Conservation (phyloP, 345 rosid species). For the Leavenworthia alabamica region DNA sequence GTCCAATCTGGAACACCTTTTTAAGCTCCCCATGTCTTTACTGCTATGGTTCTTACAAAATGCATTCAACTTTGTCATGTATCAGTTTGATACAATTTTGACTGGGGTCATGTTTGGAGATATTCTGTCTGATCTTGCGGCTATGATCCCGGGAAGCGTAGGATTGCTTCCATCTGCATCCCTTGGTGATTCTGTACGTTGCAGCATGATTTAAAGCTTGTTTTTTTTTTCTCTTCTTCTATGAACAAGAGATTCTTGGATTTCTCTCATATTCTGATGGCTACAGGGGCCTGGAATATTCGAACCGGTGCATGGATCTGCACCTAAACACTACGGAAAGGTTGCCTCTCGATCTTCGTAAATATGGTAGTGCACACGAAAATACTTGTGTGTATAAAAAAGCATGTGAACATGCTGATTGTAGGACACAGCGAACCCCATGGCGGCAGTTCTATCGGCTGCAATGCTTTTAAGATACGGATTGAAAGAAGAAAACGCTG, state of each 20-base stretch:
- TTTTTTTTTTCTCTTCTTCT: not conserved
- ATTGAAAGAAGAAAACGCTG: slow-evolving; percentile 19
- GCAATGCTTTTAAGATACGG: slow-evolving; percentile 21
- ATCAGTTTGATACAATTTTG: slow-evolving; percentile 22
- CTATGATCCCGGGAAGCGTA: slow-evolving; percentile 23
- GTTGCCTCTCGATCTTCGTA: not conserved
- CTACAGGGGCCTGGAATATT: slow-evolving; percentile 23
- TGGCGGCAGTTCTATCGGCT: slow-evolving; percentile 14
- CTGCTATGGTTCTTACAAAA: not conserved
- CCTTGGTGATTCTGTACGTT: slow-evolving; percentile 18
- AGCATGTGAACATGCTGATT: not conserved
- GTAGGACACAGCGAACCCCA: slow-evolving; percentile 18
- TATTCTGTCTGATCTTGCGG: slow-evolving; percentile 23
- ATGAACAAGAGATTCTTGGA: not conserved
- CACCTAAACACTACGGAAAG: slow-evolving; percentile 22
- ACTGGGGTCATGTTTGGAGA: slow-evolving; percentile 23
- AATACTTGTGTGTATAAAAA: not conserved
- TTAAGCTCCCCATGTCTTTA: not conserved
- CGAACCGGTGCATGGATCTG: slow-evolving; percentile 13
- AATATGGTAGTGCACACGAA: not conserved
- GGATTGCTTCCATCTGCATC: slow-evolving; percentile 27
- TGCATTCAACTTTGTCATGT: not conserved
- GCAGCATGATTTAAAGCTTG: not conserved
- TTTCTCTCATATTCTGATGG: not conserved
- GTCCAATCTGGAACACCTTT: not conserved